These are phyloP conservation scores for Actinidia arguta DNA, from an alignment of 179 eudicot species.

Conservation along the genomic window DNA sequence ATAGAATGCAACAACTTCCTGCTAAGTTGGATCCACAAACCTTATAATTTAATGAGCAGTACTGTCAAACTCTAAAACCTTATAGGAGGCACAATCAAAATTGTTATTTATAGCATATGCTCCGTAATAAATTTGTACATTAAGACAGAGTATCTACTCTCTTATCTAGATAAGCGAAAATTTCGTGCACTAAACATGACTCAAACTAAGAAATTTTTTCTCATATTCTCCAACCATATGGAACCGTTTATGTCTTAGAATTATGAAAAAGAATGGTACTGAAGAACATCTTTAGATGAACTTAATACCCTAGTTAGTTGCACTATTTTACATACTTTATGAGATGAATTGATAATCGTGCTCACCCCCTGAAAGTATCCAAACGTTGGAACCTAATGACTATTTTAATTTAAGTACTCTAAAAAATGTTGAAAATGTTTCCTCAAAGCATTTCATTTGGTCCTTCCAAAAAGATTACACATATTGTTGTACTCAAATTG, in stretches of 20 bases:
- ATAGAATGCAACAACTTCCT: too few relatives aligned
- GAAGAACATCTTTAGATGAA: not conserved
- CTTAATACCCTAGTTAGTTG: not conserved
- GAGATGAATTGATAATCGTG: conserved; percentile 17
- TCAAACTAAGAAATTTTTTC: too few relatives aligned
- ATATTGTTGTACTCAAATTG: not conserved
- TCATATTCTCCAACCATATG: too few relatives aligned
- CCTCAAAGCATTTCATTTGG: not conserved
- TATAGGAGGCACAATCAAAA: too few relatives aligned
- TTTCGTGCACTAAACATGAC: too few relatives aligned
- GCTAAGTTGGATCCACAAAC: too few relatives aligned
- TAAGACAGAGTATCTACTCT: too few relatives aligned
- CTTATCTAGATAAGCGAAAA: too few relatives aligned
- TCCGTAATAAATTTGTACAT: too few relatives aligned
- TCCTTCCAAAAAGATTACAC: not conserved
- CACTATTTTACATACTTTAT: not conserved
- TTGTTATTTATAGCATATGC: too few relatives aligned
- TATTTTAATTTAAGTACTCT: not conserved
- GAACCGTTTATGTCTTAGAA: not conserved
- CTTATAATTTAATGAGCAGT: too few relatives aligned
- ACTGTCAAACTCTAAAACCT: too few relatives aligned
- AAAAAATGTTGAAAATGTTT: not conserved
- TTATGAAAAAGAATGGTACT: not conserved
- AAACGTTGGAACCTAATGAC: not conserved
- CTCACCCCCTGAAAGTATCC: conserved; percentile 11